phyloP scores from a whole-genome alignment of 2,329 filamentous ascomycete genomes.

The Fusarium dlaminii region DNA sequence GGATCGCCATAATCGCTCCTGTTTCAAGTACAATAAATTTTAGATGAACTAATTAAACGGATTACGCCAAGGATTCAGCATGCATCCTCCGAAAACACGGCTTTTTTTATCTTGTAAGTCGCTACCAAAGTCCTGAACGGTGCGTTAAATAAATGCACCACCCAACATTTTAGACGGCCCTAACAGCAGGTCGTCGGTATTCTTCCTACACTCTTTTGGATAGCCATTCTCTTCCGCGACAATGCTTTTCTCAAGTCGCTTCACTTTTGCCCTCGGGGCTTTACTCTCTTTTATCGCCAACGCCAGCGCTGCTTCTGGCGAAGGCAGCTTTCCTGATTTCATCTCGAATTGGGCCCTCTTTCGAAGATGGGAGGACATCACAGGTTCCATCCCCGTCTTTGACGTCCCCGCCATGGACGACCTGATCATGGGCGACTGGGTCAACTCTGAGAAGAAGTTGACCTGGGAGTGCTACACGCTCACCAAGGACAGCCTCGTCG shows the following conservation, averaged over 20 bases:
- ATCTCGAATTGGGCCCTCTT: neutral
- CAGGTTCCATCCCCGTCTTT: neutral
- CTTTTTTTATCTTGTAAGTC: neutral
- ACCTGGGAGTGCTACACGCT: slow-evolving; percentile 14
- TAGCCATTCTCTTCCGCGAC: neutral
- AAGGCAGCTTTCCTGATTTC: neutral
- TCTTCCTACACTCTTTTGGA: neutral
- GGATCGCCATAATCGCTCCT: neutral
- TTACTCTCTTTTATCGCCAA: neutral
- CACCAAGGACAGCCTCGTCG: neutral
- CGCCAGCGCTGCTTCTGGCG: neutral
- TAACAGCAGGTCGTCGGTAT: neutral
- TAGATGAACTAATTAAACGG: slow-evolving; percentile 5
- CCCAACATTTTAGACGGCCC: neutral
- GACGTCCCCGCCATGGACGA: neutral
- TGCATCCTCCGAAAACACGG: neutral
- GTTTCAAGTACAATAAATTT: neutral
- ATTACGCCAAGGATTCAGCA: neutral
- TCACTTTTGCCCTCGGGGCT: slow-evolving; percentile 12
- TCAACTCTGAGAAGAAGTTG: neutral
- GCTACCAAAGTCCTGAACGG: neutral
- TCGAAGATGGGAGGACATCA: neutral
- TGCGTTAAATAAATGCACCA: slow-evolving; percentile 18
- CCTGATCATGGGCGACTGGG: neutral
- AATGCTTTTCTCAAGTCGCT: slow-evolving; percentile 8